A percentile compares a stretch with the other conserved stretches of the same genome.
phyloP scores from a whole-genome alignment of 2,329 filamentous ascomycete genomes.

The Celoporthe dispersa region DNA sequence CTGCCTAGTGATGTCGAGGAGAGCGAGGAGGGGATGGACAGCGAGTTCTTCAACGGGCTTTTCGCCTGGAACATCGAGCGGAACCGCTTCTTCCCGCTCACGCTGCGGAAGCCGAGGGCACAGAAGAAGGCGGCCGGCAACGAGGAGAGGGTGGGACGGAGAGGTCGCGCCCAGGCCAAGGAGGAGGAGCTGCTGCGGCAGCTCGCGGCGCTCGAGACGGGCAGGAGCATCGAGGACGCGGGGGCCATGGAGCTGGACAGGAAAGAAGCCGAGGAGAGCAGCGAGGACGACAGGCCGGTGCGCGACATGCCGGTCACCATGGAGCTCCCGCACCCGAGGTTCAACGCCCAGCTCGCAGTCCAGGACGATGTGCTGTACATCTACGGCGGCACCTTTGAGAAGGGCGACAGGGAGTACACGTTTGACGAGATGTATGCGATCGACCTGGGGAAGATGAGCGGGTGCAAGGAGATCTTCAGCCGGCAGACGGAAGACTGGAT shows the following conservation, averaged over 20 bases:
- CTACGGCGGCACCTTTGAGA: slow-evolving; percentile 94
- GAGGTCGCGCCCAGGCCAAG: slow-evolving; percentile 82
- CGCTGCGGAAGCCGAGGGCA: slow-evolving; percentile 73
- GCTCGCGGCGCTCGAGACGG: slow-evolving; percentile 82
- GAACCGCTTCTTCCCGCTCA: slow-evolving; percentile 89
- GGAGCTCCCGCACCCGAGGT: slow-evolving; percentile 87
- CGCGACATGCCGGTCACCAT: slow-evolving; percentile 70
- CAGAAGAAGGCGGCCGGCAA: slow-evolving; percentile 55
- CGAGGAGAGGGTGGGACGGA: slow-evolving; percentile 62
- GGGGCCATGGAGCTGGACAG: slow-evolving; percentile 55
- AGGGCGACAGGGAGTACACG: slow-evolving; percentile 91
- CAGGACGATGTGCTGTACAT: slow-evolving; percentile 93
- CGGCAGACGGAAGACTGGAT: slow-evolving; percentile 86
- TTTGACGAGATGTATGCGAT: slow-evolving; percentile 95
- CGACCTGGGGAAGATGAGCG: slow-evolving; percentile 92
- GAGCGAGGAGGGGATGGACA: slow-evolving; percentile 93
- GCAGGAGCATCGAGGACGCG: slow-evolving; percentile 62
- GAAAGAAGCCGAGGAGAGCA: slow-evolving; percentile 49
- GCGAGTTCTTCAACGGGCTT: slow-evolving; percentile 92
- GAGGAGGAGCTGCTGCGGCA: slow-evolving; percentile 90
- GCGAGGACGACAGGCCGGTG: slow-evolving; percentile 55
- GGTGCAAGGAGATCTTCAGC: slow-evolving; percentile 88
- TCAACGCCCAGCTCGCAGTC: slow-evolving; percentile 88
- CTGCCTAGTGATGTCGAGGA: slow-evolving; percentile 71
- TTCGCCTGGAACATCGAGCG: slow-evolving; percentile 95